Percentiles rank a stretch among this genome's conserved stretches.
Conservation (phyloP, 495 filamentous ascomycete species). For the Trypethelium eluteriae region DNA sequence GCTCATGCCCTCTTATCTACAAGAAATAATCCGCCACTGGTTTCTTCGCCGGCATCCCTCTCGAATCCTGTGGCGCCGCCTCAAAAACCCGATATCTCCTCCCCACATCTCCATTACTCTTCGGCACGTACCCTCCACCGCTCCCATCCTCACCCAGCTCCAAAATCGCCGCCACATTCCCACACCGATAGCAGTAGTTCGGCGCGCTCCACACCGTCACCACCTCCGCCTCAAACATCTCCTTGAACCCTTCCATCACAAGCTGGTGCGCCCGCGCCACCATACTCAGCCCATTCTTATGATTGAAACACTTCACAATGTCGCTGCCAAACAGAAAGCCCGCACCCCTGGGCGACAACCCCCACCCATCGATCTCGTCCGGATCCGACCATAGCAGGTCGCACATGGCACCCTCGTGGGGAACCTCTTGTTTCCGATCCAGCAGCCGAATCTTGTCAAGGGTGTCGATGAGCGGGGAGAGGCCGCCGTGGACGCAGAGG, state of each 20-base stretch:
- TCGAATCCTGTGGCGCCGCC: constrained; percentile 88
- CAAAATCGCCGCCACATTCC: constrained; percentile 91
- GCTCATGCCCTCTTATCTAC: constrained; percentile 21
- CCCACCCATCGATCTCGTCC: constrained; percentile 98
- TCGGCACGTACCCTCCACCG: constrained; percentile 62
- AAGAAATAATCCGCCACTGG: constrained; percentile 97
- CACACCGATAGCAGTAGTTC: constrained; percentile 49
- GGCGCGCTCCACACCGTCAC: constrained; percentile 87
- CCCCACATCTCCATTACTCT: constrained; percentile 73
- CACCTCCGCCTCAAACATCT: constrained; percentile 93
- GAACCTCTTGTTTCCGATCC: constrained; percentile 96
- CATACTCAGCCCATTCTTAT: constrained; percentile 80
- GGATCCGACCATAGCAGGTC: constrained; percentile 97
- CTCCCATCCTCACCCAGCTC: constrained; percentile 82
- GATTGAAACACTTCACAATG: constrained; percentile 93
- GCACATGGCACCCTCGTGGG: constrained; percentile 98
- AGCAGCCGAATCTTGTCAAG: constrained; percentile 94
- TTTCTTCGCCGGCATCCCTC: constrained; percentile 99
- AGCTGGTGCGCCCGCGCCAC: constrained; percentile 94
- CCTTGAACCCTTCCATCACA: constrained; percentile 99
- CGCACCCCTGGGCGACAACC: constrained; percentile 84
- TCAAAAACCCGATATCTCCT: constrained; percentile 92
- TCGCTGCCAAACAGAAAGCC: constrained; percentile 95
- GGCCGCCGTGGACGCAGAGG: constrained; percentile 89
- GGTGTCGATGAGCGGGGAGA: constrained; percentile 83